These are phyloP conservation scores for Acer saccharum DNA, from an alignment of 345 rosid genomes.

Conservation along the genomic window DNA sequence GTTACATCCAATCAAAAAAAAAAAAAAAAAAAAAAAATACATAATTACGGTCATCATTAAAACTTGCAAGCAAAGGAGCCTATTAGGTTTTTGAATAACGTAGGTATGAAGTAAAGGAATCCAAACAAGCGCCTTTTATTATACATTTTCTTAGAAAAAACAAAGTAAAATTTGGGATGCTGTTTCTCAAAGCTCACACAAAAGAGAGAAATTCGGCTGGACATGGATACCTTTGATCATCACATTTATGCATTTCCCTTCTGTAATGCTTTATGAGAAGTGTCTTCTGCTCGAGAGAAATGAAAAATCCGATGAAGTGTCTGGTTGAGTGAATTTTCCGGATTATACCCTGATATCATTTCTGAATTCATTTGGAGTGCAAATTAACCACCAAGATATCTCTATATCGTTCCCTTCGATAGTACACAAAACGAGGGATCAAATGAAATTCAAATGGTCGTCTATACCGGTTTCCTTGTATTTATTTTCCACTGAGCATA, in stretches of 20 bases:
- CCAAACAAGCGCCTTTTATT: neutral
- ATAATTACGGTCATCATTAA: neutral
- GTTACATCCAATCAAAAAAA: no score
- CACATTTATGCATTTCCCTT: neutral
- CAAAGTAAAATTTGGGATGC: neutral
- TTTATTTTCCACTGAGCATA: constrained; percentile 20
- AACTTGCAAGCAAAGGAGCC: neutral
- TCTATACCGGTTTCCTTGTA: constrained; percentile 10
- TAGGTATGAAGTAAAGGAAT: neutral
- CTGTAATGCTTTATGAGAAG: neutral
- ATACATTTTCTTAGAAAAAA: neutral
- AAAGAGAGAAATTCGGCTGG: neutral
- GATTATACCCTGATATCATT: neutral
- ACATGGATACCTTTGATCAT: neutral
- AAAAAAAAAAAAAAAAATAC: no score
- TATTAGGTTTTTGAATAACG: neutral
- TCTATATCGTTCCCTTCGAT: neutral
- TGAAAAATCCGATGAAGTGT: neutral
- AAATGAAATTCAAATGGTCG: neutral
- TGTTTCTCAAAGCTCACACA: neutral
- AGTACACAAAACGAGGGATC: neutral
- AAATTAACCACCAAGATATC: neutral
- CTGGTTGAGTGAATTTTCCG: neutral
- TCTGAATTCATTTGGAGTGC: neutral
- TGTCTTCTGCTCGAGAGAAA: neutral